These are phyloP conservation scores for Rusavskia elegans DNA, from an alignment of 495 filamentous ascomycete species.

Conservation along the genomic window DNA sequence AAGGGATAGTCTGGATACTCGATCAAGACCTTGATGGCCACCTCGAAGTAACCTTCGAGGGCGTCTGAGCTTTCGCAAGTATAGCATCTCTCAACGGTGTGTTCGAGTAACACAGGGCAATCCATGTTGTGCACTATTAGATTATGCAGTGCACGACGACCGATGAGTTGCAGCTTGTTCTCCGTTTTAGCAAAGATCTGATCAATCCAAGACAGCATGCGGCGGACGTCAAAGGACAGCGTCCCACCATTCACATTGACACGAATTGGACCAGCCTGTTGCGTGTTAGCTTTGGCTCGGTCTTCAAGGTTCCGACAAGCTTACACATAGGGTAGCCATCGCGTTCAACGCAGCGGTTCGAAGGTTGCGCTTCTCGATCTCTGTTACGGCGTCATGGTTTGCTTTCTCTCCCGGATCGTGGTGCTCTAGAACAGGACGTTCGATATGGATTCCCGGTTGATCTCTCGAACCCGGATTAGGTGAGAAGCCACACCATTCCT, in stretches of 20 bases:
- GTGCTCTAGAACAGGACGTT: constrained; percentile 57
- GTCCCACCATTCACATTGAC: constrained; percentile 70
- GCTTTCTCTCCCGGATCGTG: constrained; percentile 52
- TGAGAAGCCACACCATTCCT: constrained; percentile 97
- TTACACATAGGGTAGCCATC: constrained; percentile 84
- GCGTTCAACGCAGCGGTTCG: constrained; percentile 81
- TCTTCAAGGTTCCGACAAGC: neutral
- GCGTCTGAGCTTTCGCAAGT: constrained; percentile 59
- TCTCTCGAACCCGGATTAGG: constrained; percentile 75
- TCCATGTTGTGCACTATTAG: constrained; percentile 81
- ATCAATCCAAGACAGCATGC: constrained; percentile 89
- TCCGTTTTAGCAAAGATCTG: constrained; percentile 81
- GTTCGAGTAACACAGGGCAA: constrained; percentile 64
- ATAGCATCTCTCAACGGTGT: constrained; percentile 83
- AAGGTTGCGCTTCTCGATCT: constrained; percentile 88
- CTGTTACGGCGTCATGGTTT: constrained; percentile 72
- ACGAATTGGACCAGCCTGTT: constrained; percentile 68
- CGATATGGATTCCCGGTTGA: constrained; percentile 74
- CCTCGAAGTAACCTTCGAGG: constrained; percentile 88
- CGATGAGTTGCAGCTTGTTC: constrained; percentile 84
- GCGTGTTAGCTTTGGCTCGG: constrained; percentile 4
- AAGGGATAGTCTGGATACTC: constrained; percentile 63
- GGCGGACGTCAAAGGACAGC: constrained; percentile 77
- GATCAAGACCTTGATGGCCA: constrained; percentile 70
- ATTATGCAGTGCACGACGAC: constrained; percentile 77